phyloP scores from a whole-genome alignment of 2,329 filamentous ascomycete species.

The Fonsecaea nubica region DNA sequence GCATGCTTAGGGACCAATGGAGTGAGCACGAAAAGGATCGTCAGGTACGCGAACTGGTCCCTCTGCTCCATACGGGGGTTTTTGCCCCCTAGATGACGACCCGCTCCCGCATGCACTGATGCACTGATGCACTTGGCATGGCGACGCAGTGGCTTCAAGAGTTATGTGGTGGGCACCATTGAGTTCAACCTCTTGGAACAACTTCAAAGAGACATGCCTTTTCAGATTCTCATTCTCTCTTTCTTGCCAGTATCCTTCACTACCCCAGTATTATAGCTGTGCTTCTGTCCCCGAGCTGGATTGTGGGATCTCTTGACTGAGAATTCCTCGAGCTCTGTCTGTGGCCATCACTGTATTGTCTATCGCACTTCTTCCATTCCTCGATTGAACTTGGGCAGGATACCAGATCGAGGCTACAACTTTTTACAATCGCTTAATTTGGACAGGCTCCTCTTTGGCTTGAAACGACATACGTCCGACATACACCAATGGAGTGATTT shows the following conservation, averaged over 20 bases:
- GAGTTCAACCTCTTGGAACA: slow-evolving; percentile 5
- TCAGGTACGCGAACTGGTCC: slow-evolving; percentile 33
- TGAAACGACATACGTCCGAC: not conserved
- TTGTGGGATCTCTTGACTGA: slow-evolving; percentile 40
- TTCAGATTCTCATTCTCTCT: not conserved
- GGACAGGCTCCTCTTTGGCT: slow-evolving; percentile 31
- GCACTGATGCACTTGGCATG: slow-evolving; percentile 29
- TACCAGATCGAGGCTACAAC: slow-evolving; percentile 17
- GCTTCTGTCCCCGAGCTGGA: slow-evolving; percentile 4
- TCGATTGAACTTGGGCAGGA: slow-evolving; percentile 30
- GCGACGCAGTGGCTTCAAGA: slow-evolving; percentile 16
- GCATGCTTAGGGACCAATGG: slow-evolving; percentile 32
- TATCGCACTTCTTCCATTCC: slow-evolving; percentile 23
- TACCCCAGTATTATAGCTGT: slow-evolving; percentile 9
- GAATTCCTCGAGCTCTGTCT: slow-evolving; percentile 26
- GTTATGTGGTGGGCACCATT: slow-evolving; percentile 7
- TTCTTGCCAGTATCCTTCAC: slow-evolving; percentile 5
- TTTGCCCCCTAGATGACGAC: slow-evolving; percentile 20
- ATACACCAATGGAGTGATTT: slow-evolving; percentile 4
- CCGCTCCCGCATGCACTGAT: slow-evolving; percentile 13
- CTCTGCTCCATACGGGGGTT: slow-evolving; percentile 9
- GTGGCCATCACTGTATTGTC: slow-evolving; percentile 8
- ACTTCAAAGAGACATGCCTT: slow-evolving; percentile 6
- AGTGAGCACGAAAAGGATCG: slow-evolving; percentile 29
- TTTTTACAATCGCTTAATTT: slow-evolving; percentile 18